phyloP scores from a whole-genome alignment of 495 filamentous ascomycete species.

The Podospora anserina region DNA sequence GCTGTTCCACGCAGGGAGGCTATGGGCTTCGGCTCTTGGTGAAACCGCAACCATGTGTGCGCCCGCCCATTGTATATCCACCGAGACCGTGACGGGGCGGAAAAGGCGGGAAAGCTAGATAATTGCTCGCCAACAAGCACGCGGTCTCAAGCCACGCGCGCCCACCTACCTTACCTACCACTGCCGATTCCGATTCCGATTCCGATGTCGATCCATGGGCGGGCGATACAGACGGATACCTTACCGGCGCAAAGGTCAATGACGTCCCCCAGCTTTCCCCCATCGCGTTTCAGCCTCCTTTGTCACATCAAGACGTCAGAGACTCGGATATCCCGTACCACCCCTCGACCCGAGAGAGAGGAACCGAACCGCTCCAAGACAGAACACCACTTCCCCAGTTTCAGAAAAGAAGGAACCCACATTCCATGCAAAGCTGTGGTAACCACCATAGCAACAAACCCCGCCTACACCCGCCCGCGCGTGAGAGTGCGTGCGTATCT shows the following conservation, averaged over 20 bases:
- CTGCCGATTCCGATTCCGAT: neutral
- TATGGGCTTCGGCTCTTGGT: neutral
- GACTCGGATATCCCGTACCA: neutral
- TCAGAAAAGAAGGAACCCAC: slow-evolving; percentile 1
- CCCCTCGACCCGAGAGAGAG: neutral
- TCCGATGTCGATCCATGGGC: neutral
- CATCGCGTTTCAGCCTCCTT: neutral
- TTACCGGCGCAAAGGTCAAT: no score
- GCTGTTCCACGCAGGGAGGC: neutral
- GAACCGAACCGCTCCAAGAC: neutral
- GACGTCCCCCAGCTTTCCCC: no score
- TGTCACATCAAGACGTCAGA: neutral
- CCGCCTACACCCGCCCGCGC: neutral
- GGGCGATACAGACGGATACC: neutral
- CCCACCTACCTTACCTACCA: neutral
- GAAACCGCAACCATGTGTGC: neutral
- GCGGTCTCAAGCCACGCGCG: neutral
- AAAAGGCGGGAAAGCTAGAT: neutral
- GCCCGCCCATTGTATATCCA: neutral
- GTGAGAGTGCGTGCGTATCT: neutral
- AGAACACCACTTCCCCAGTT: neutral
- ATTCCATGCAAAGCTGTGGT: neutral
- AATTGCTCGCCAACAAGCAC: neutral
- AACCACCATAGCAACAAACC: neutral
- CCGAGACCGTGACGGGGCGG: neutral